Base-by-base conservation (phyloP, 768 basidiomycete genomes). In the Stropharia rugosoannulata region DNA sequence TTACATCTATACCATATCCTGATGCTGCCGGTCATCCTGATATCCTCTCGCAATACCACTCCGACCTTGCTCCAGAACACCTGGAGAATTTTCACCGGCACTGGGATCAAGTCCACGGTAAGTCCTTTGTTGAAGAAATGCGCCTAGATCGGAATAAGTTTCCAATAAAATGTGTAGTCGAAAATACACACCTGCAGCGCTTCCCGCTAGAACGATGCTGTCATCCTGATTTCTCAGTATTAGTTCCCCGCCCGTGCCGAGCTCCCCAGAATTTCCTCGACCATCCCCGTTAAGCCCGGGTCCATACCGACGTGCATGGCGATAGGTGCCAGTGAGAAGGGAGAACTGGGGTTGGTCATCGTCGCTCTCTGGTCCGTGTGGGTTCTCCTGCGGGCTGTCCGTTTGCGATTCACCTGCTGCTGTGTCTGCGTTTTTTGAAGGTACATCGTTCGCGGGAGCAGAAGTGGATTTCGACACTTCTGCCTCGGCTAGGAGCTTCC, bases 41-140 rank as follows among this genome's bases (percentile, higher is more conserved):
- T 98, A 98, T 9, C 90, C 93, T 58, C 88, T 81, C 38, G 96
- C 94, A 44, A 96, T 88, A 5, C 96, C 96, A 61, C 83, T 90
- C 44, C 94, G 74, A 0, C 96, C 96, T 68, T 96, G 90, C 71
- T 97, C 93, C 56, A 98, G 69, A 39, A 87, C 68, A 58, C 89
- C 83, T 0, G 95, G 95, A 1, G 77, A 80, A 64, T 96, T 92
- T 67, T 90, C 76, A 0, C 92, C 93, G 10, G 87, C 62, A 8
- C 89, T 79, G 18, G 82, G 72, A 56, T 98, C 95, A 22, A 98
- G 75, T 1, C 96, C 96, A 41, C 80, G 82, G 71, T 89, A 98
- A 0, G 82, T 84, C 45, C 95, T 82, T 13, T 74, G 73, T 27
- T 87, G 84, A 15, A 97, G 73, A 71, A 89, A 94, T 64, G 84